These are phyloP conservation scores for Pterothamnion heteromorphum DNA, from an alignment of 31 red algal species.

Conservation along the genomic window DNA sequence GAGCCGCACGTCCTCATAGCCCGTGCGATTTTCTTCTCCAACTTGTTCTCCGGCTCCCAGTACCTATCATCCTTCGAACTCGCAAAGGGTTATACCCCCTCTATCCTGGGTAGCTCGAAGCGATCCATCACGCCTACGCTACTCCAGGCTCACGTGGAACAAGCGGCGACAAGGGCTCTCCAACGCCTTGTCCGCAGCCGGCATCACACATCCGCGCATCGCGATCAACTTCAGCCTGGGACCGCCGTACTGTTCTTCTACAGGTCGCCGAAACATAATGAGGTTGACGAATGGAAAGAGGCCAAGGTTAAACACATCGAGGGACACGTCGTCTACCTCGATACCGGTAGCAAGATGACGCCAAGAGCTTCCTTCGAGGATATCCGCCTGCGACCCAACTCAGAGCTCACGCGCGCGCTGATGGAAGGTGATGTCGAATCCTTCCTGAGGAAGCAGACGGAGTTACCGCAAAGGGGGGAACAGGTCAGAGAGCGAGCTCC, in stretches of 20 bases:
- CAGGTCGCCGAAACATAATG: neutral
- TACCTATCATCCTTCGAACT: slow-evolving; percentile 14
- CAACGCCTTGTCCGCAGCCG: slow-evolving; percentile 15
- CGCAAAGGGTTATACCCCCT: neutral
- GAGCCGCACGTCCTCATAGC: neutral
- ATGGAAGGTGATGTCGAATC: slow-evolving; percentile 6
- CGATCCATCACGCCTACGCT: neutral
- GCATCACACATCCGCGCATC: too few relatives aligned
- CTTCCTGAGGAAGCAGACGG: neutral
- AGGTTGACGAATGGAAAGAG: neutral
- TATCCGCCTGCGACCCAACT: neutral
- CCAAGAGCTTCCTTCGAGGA: too few relatives aligned
- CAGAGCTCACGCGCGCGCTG: neutral
- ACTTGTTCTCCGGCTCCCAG: slow-evolving; percentile 28
- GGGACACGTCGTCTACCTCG: too few relatives aligned
- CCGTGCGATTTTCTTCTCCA: slow-evolving; percentile 18
- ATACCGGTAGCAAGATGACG: too few relatives aligned
- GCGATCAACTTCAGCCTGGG: too few relatives aligned
- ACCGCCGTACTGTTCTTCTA: neutral
- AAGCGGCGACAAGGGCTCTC: slow-evolving; percentile 5
- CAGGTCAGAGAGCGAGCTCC: too few relatives aligned
- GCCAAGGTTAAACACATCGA: too few relatives aligned
- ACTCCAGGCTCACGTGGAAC: neutral
- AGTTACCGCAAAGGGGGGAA: neutral
- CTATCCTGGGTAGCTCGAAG: neutral